Evolutionary conservation across 208 protist species (phyloP).

Genomic region (Wallacemonas sp.): DNA sequence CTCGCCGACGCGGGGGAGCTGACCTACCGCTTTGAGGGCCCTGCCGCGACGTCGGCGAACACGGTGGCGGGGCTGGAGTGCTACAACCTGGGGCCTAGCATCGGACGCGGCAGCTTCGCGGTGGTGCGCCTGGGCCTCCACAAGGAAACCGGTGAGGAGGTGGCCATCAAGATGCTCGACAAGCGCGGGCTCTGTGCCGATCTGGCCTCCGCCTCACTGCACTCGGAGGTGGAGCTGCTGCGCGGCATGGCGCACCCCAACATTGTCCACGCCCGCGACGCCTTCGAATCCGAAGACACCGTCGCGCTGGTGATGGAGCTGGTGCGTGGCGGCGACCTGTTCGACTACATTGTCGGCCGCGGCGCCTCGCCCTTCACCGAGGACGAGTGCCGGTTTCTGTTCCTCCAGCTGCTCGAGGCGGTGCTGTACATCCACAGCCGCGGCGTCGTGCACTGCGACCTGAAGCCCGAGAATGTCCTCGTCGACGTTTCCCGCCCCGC

Average conservation of each 20-base stretch:
- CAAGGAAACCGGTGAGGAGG: constrained; percentile 29
- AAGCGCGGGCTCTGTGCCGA: constrained; percentile 41
- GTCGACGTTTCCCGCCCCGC: constrained; percentile 12
- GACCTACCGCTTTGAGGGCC: constrained; percentile 37
- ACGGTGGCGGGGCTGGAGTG: constrained; percentile 25
- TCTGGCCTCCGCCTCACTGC: constrained; percentile 43
- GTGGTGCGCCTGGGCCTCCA: constrained; percentile 52
- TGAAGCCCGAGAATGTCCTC: constrained; percentile 74
- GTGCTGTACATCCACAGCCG: constrained; percentile 62
- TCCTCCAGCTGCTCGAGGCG: constrained; percentile 71
- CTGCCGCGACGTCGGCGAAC: background rate
- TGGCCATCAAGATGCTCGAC: constrained; percentile 83
- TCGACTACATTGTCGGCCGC: constrained; percentile 76
- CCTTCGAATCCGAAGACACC: constrained; percentile 41
- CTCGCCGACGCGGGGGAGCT: constrained; percentile 29
- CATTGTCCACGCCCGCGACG: constrained; percentile 65
- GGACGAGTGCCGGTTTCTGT: constrained; percentile 55
- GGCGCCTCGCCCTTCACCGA: constrained; percentile 63
- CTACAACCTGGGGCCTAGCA: constrained; percentile 46
- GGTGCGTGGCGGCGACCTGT: constrained; percentile 68
- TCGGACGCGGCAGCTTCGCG: constrained; percentile 70
- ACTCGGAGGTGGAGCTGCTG: constrained; percentile 70
- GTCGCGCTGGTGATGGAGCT: constrained; percentile 86
- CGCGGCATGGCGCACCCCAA: constrained; percentile 66
- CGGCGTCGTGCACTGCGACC: constrained; percentile 61